Conservation (phyloP, 805 yeast genomes). For the Saturnispora besseyi region DNA sequence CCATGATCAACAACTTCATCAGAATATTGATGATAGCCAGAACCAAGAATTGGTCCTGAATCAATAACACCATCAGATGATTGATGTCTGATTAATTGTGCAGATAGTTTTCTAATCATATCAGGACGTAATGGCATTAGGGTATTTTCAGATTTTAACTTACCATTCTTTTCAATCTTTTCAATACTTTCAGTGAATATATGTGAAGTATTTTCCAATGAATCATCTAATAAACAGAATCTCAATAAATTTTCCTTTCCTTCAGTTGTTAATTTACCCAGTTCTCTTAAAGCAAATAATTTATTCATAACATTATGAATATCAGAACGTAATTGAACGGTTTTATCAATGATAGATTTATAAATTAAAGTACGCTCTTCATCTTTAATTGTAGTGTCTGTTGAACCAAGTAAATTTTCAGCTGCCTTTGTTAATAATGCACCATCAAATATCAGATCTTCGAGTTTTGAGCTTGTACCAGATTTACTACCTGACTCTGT, state of each 20-base stretch:
- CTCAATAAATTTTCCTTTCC: constrained; percentile 47
- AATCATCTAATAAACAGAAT: constrained; percentile 45
- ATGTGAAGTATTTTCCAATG: constrained; percentile 43
- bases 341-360: constrained; percentile 43
- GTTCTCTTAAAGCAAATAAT: constrained; percentile 37
- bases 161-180: constrained; percentile 1
- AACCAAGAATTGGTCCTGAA: constrained; percentile 45
- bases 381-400: constrained; percentile 21
- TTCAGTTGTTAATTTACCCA: constrained; percentile 40
- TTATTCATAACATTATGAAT: constrained; percentile 45
- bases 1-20: constrained; percentile 6
- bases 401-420: constrained; percentile 46
- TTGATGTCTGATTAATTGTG: constrained; percentile 35
- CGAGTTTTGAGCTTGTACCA: constrained; percentile 24
- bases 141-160: neutral
- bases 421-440: constrained; percentile 67
- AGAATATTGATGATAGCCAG: constrained; percentile 21
- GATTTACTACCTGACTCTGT: constrained; percentile 9
- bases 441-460: constrained; percentile 69
- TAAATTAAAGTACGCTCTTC: constrained; percentile 37
- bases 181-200: constrained; percentile 29
- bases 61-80: constrained; percentile 42
- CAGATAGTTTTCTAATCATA: constrained; percentile 22
- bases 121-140: constrained; percentile 16
- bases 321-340: constrained; percentile 40